Evolutionary conservation across 768 basidiomycete genomes (phyloP), one percentile per base, ranked within the genome.

Genomic region (Tulasnella sp.): DNA sequence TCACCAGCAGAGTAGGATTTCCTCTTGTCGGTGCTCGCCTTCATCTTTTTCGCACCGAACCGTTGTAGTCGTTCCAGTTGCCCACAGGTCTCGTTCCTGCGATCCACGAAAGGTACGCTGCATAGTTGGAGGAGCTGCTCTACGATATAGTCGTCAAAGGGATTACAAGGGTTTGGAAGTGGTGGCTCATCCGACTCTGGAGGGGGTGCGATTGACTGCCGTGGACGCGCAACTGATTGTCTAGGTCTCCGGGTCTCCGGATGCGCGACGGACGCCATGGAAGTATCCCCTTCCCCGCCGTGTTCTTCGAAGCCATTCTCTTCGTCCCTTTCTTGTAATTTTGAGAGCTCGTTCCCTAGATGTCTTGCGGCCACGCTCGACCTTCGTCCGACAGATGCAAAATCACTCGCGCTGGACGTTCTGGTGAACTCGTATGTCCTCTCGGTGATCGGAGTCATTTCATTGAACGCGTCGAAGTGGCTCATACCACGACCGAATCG

Each of bases 401-500:
- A 45, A 12, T 65, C 68, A 38, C 34, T 38, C 34, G 34, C 34
- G 27, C 63, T 68, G 7, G 72, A 68, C 41, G 70, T 68, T 1
- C 76, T 76, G 2, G 86, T 80, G 68, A 76, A 93, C 70, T 98
- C 96, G 66, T 80, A 80, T 9, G 96, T 98, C 43, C 93, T 78
- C 70, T 99, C 96, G 11, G 90, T 90, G 70, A 98, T 97, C 2
- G 96, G 94, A 8, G 94, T 98, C 92, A 99, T 92, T 58, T 93
- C 84, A 67, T 87, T 83, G 72, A 97, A 87, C 60, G 79, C 76
- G 34, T 85, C 87, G 67, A 88, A 86, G 25, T 87, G 80, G 17
- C 87, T 83, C 84, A 85, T 52, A 84, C 74, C 27, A 29, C 50
- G 21, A 31, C 50, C 50, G 46, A 48, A 48, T n/a, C 19, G 50